phyloP scores from a whole-genome alignment of 768 basidiomycete genomes.

The Clavulina sp. region DNA sequence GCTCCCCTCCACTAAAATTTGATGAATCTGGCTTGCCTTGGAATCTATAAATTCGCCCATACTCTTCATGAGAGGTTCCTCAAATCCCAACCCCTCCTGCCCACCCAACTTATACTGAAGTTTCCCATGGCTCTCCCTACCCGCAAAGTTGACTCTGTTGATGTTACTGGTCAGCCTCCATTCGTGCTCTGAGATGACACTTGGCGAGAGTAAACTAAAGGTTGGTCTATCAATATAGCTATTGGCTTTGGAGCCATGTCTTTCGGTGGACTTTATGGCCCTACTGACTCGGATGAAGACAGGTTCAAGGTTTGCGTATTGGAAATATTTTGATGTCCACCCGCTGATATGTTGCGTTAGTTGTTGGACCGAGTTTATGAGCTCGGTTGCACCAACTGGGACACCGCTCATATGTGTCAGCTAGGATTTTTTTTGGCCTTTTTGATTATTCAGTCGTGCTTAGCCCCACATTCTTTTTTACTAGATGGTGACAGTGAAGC shows the following conservation, averaged over 20 bases:
- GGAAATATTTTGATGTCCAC: neutral
- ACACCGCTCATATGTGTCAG: neutral
- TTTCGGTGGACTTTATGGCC: neutral
- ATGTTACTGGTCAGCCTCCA: no score
- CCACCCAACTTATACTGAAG: no score
- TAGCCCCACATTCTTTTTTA: neutral
- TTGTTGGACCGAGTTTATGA: neutral
- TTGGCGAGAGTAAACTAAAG: no score
- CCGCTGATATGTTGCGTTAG: neutral
- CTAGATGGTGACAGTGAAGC: neutral
- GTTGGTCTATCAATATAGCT: no score
- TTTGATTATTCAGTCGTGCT: no score
- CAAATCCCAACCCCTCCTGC: no score
- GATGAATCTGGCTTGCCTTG: no score
- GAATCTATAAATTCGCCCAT: no score
- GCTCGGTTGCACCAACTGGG: neutral
- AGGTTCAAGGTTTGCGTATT: neutral
- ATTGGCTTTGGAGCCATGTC: neutral
- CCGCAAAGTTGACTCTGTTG: neutral
- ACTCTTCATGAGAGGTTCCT: no score
- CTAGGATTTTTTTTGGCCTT: no score
- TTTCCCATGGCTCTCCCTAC: neutral
- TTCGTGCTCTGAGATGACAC: no score
- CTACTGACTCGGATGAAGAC: neutral
- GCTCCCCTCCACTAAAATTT: no score